A percentile compares a stretch with the other conserved stretches of the same genome.
Evolutionary conservation across 179 eudicot genomes (phyloP).

Genomic region (Silene noctiflora): DNA sequence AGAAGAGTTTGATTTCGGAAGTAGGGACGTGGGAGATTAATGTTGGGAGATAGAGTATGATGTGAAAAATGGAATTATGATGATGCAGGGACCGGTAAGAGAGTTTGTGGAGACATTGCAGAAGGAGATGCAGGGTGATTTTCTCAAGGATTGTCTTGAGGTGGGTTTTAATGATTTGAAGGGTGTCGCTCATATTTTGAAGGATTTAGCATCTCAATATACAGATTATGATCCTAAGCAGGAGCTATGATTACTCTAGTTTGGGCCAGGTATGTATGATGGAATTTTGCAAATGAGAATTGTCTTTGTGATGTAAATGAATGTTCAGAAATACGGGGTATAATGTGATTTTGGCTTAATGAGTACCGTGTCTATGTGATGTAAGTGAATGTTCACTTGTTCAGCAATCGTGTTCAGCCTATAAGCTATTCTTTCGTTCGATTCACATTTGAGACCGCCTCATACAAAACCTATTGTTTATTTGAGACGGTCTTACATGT

Average conservation of each 20-base stretch:
- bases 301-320: not conserved
- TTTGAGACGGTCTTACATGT: too few relatives aligned
- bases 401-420: not conserved
- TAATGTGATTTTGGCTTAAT: not conserved
- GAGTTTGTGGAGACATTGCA: constrained; percentile 56
- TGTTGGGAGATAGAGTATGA: not conserved
- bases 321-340: not conserved
- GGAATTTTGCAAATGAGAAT: not conserved
- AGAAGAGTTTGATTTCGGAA: not conserved
- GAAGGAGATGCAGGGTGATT: constrained; percentile 58
- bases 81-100: constrained; percentile 62
- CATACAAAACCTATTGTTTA: too few relatives aligned
- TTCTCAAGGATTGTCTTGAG: constrained; percentile 73
- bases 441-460: too few relatives aligned
- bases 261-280: not conserved
- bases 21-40: not conserved
- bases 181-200: constrained; percentile 55
- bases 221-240: constrained; percentile 22
- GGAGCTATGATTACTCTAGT: constrained; percentile 30
- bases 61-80: not conserved
- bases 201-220: constrained; percentile 54
- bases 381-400: too few relatives aligned
- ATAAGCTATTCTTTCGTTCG: not conserved
- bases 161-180: constrained; percentile 60
- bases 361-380: not conserved